phyloP scores from a whole-genome alignment of 1,139 yeast species.

The Yamadazyma songkhlaensis region DNA sequence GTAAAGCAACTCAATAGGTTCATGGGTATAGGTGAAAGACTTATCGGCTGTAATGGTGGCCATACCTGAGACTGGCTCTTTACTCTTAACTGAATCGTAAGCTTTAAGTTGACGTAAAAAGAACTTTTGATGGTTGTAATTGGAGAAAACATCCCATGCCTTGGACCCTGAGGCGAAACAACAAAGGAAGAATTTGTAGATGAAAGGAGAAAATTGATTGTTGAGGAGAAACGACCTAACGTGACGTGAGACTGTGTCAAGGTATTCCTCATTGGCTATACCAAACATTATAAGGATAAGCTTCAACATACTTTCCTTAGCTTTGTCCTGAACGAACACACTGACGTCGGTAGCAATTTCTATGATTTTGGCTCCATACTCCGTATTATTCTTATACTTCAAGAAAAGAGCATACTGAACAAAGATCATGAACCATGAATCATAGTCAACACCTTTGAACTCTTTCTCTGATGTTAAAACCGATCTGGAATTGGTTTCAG shows the following conservation, averaged over 20 bases:
- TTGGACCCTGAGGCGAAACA: slow-evolving; percentile 63
- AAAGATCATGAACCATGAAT: slow-evolving; percentile 81
- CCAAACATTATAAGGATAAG: slow-evolving; percentile 69
- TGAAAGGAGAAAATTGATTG: slow-evolving; percentile 73
- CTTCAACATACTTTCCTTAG: slow-evolving; percentile 53
- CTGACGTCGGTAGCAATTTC: slow-evolving; percentile 74
- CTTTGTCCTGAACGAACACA: slow-evolving; percentile 67
- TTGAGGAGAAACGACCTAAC: slow-evolving; percentile 62
- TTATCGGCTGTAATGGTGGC: slow-evolving; percentile 58
- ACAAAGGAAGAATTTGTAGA: slow-evolving; percentile 63
- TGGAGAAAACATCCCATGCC: slow-evolving; percentile 60
- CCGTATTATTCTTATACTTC: slow-evolving; percentile 53
- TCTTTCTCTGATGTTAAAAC: slow-evolving; percentile 46
- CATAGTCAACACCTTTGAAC: slow-evolving; percentile 74
- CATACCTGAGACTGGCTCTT: slow-evolving; percentile 65
- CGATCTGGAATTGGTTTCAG: slow-evolving; percentile 30
- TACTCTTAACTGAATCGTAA: slow-evolving; percentile 63
- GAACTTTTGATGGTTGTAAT: slow-evolving; percentile 84
- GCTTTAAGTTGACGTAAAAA: slow-evolving; percentile 87
- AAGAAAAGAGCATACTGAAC: slow-evolving; percentile 75
- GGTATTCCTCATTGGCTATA: slow-evolving; percentile 49
- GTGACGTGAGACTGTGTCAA: slow-evolving; percentile 46
- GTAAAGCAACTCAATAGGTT: slow-evolving; percentile 70
- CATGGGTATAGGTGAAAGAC: slow-evolving; percentile 38
- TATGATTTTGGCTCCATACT: slow-evolving; percentile 67